phyloP scores from a whole-genome alignment of 2,329 filamentous ascomycete genomes.

The Lecanoromycetidae sp. region DNA sequence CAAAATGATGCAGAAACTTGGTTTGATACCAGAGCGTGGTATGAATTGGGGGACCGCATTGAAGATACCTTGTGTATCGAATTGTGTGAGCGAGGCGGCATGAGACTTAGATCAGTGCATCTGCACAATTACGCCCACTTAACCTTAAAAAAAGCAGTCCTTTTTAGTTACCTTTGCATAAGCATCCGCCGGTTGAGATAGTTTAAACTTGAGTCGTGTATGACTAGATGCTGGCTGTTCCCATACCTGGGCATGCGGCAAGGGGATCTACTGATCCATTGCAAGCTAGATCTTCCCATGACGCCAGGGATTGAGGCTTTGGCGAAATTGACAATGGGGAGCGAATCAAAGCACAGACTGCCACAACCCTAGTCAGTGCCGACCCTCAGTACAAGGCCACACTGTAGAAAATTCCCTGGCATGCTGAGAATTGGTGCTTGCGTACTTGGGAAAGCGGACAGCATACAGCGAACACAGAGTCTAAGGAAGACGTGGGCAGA shows the following conservation, averaged over 20 bases:
- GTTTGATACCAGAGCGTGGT: too few species aligned
- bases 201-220: too few species aligned
- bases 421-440: background rate
- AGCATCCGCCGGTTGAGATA: background rate
- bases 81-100: background rate
- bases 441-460: background rate
- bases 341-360: background rate
- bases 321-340: background rate
- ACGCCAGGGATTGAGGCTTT: background rate
- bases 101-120: background rate
- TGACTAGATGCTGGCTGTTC: too few species aligned
- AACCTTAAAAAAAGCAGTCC: background rate
- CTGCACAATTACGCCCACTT: conserved; percentile 4
- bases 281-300: background rate
- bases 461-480: too few species aligned
- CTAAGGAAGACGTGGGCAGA: background rate
- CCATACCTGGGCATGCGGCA: too few species aligned
- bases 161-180: conserved; percentile 2
- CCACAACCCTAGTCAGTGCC: background rate
- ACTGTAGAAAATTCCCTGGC: background rate
- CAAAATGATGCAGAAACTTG: too few species aligned
- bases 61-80: background rate
- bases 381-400: background rate
- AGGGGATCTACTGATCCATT: too few species aligned
- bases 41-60: background rate